phyloP scores from a whole-genome alignment of 2,329 filamentous ascomycete species.

The Cercospora nicotianae region DNA sequence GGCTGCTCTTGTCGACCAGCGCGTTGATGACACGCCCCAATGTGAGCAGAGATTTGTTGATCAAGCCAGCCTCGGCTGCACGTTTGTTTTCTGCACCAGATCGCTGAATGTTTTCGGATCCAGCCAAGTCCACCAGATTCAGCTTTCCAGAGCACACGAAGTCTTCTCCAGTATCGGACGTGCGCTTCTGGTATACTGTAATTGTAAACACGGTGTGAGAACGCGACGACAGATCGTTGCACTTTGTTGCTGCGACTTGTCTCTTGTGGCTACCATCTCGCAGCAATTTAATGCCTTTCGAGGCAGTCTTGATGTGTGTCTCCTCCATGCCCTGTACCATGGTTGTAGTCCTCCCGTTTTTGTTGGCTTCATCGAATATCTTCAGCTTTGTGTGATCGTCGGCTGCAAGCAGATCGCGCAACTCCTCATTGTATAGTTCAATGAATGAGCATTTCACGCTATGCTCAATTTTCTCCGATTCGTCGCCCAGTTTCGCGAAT shows the following conservation, averaged over 20 bases:
- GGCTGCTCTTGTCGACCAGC: slow-evolving; percentile 81
- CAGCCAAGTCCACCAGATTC: slow-evolving; percentile 93
- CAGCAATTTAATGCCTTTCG: slow-evolving; percentile 82
- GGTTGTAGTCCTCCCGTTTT: slow-evolving; percentile 80
- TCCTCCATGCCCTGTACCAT: slow-evolving; percentile 98
- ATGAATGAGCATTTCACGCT: slow-evolving; percentile 98
- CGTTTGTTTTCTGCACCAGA: slow-evolving; percentile 98
- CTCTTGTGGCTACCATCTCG: slow-evolving; percentile 88
- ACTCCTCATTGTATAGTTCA: slow-evolving; percentile 95
- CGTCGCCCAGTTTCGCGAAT: slow-evolving; percentile 77
- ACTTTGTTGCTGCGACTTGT: slow-evolving; percentile 99
- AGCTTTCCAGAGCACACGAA: slow-evolving; percentile 89
- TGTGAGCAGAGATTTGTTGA: slow-evolving; percentile 96
- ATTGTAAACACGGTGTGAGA: slow-evolving; percentile 98
- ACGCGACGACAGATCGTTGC: slow-evolving; percentile 94
- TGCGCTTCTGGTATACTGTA: slow-evolving; percentile 83
- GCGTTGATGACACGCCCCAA: slow-evolving; percentile 97
- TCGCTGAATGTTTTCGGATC: slow-evolving; percentile 95
- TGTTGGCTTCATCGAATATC: slow-evolving; percentile 87
- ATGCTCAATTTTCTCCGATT: slow-evolving; percentile 67
- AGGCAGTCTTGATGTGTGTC: slow-evolving; percentile 81
- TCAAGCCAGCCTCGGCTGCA: slow-evolving; percentile 89
- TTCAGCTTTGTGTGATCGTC: slow-evolving; percentile 88
- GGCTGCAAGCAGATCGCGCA: slow-evolving; percentile 79
- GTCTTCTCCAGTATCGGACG: slow-evolving; percentile 80